Evolutionary conservation across 495 filamentous ascomycete genomes (phyloP), one percentile per base, ranked within the genome.

Genomic region (Lichina pygmaea): DNA sequence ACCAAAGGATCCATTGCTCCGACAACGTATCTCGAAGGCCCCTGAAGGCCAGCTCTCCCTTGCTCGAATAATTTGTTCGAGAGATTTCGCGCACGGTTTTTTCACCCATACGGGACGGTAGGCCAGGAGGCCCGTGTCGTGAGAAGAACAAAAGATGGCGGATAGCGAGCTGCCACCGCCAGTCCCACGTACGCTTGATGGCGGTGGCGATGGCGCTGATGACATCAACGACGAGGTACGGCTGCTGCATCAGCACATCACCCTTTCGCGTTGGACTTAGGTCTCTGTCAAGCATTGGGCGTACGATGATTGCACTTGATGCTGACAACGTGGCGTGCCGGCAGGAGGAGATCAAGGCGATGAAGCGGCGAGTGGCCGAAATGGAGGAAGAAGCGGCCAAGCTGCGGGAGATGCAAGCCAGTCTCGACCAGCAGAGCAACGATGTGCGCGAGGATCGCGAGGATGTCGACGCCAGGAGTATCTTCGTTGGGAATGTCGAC

Each of bases 301-400:
- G 17, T 4, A 40, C 15, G 13, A 43, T 3, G 24, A 6, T 6
- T 6, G 3, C 6, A 43, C 31, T 31, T 1, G 41, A 16, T n/a
- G 10, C 11, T 13, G 11, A 43, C 31, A 24, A 31, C n/a, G n/a
- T 12, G 13, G n/a, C 9, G 11, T 6, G n/a, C 7, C 10, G n/a
- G 33, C 54, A 84, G 78, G 81, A 95, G 62, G 91, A 99, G 58
- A 95, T 99, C 56, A 75, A 77, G 30, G 86, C 83, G 44, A 95
- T 99, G 91, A 99, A 99, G 68, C 74, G 75, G 54, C 78, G 89
- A 54, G 86, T 99, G 33, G 83, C 85, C 49, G 91, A 99, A 64
- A 99, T 99, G 91, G 91, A 99, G 61, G 86, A 84, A 52, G 78
- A 99, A 62, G 91, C 91, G 10, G 80, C 83, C 8, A 95, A 94